Base-by-base conservation (phyloP, 2,329 filamentous ascomycete genomes). In the Phialophora tarda region DNA sequence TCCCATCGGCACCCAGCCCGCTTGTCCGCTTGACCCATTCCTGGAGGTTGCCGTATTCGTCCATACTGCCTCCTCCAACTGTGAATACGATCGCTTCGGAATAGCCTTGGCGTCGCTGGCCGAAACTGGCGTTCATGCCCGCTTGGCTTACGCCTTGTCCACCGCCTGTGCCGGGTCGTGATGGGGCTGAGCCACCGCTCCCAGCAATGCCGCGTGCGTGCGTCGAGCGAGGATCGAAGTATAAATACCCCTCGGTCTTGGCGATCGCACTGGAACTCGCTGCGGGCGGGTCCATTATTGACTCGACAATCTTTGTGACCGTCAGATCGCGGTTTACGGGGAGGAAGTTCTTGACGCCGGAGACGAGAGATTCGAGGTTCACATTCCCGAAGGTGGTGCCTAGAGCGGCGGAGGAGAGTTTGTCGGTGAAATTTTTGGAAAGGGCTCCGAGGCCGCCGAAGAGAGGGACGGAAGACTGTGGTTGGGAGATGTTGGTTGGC, bases 331-430 rank as follows among this genome's bases (percentile, higher is more conserved):
- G 92, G 80, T 99, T 96, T 14, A 88, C 92, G 0, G 96, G 95
- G n/a, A 99, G 82, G 80, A 99, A 96, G 79, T 97, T 98, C 81
- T 98, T 99, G 75, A 99, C 94, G 51, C 94, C 94, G 5, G 92
- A 94, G 69, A 98, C 93, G 51, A 99, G 86, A 32, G 91, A 94
- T 78, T 98, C 95, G 74, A 99, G 92, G 77, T 98, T 98, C 62
- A 88, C 88, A 65, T 89, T 87, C 57, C 88, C 86, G 0, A 94
- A 88, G 21, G 96, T 92, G 34, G 89, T 87, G 58, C 88, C 86
- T 1, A 94, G 88, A 24, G 96, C 92, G 32, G 92, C 93, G 71
- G 97, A 94, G 76, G 97, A 96, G 76, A 99, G 90, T 26, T 93
- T 91, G 78, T 97, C 93, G 7, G 95, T 97, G 4, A 99, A 87